Percentiles rank a stretch among this genome's conserved stretches.
These are phyloP conservation scores for Penicillium chermesinum DNA, from an alignment of 495 filamentous ascomycete species.

Conservation along the genomic window DNA sequence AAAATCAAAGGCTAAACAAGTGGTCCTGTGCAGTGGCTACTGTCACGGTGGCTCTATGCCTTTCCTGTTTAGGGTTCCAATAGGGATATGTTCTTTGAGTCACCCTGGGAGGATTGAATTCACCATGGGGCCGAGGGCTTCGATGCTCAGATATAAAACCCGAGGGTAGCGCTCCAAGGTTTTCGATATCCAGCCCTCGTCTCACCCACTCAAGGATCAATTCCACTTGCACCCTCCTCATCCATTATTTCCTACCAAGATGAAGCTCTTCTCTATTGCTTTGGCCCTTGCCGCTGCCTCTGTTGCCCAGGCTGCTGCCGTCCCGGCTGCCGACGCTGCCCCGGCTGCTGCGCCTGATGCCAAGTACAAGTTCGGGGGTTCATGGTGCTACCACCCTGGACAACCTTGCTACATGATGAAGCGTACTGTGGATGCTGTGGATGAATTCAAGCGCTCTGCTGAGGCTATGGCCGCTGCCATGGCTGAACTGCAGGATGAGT, in stretches of 20 bases:
- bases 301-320: conserved; percentile 30
- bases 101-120: not conserved
- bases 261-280: conserved; percentile 45
- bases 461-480: conserved; percentile 39
- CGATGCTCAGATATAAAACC: not conserved
- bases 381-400: conserved; percentile 32
- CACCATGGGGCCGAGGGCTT: too few species aligned
- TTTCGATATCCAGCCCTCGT: not conserved
- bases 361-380: not conserved
- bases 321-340: conserved; percentile 11
- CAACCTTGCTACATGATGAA: conserved; percentile 31
- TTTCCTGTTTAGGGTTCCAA: conserved; percentile 2
- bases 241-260: conserved; percentile 21
- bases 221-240: conserved; percentile 6
- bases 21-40: too few species aligned
- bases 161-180: not conserved
- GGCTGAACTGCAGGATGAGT: conserved; percentile 29
- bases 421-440: conserved; percentile 29
- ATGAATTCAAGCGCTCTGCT: conserved; percentile 35
- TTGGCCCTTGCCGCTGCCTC: conserved; percentile 37
- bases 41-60: not conserved
- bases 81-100: too few species aligned
- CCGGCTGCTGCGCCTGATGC: not conserved
- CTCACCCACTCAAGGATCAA: conserved; percentile 9
- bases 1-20: too few species aligned